phyloP scores from a whole-genome alignment of 2,329 filamentous ascomycete species.

The Drechslerella dactyloides region DNA sequence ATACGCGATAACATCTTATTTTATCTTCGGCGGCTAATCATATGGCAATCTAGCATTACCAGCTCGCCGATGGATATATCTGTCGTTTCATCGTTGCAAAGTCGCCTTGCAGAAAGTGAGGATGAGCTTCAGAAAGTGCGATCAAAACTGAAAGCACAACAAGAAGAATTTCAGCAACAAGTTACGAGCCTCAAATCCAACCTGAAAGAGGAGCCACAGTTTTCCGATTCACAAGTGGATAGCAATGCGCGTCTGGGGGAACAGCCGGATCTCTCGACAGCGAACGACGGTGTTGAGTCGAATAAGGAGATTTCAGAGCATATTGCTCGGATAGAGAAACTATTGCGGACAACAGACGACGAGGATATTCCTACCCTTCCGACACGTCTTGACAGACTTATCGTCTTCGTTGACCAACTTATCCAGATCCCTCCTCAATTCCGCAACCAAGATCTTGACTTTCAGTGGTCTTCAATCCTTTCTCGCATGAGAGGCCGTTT shows the following conservation, averaged over 20 bases:
- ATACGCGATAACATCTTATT: background rate
- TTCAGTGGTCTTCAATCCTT: slow-evolving; percentile 16
- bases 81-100: slow-evolving; percentile 82
- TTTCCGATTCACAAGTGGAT: slow-evolving; percentile 11
- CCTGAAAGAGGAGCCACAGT: slow-evolving; percentile 31
- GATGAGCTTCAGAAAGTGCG: slow-evolving; percentile 76
- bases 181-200: slow-evolving; percentile 67
- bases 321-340: slow-evolving; percentile 13
- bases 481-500: slow-evolving; percentile 21
- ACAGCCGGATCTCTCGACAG: background rate
- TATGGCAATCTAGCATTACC: slow-evolving; percentile 51
- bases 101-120: slow-evolving; percentile 87
- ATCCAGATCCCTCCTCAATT: slow-evolving; percentile 2
- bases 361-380: slow-evolving; percentile 1
- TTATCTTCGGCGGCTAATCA: background rate
- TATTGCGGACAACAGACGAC: slow-evolving; percentile 9
- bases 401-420: slow-evolving; percentile 28
- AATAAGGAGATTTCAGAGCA: background rate
- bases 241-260: background rate
- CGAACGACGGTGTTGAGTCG: background rate
- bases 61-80: slow-evolving; percentile 85
- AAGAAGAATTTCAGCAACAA: slow-evolving; percentile 75
- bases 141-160: slow-evolving; percentile 73
- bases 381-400: slow-evolving; percentile 14
- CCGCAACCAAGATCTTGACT: background rate